Conservation (phyloP, 106 monocot species). For the Xerophyta viscosa region DNA sequence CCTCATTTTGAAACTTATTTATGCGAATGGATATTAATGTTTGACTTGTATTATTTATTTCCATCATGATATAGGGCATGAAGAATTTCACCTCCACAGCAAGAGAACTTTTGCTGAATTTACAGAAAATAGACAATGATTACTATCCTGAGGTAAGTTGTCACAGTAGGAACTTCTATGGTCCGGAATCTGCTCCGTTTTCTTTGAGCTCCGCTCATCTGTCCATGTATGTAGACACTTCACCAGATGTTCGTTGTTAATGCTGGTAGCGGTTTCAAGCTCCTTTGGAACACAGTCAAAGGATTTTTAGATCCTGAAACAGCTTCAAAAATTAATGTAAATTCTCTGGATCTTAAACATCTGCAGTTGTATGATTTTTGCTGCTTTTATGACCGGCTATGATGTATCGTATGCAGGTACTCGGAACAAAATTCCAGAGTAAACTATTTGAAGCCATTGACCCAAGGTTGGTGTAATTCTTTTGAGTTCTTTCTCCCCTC, state of each 20-base stretch:
- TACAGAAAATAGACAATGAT: constrained; percentile 60
- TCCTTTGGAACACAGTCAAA: constrained; percentile 79
- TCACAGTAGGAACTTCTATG: too few relatives aligned
- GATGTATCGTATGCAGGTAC: constrained; percentile 29
- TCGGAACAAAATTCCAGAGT: constrained; percentile 54
- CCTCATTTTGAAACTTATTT: not conserved
- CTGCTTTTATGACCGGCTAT: too few relatives aligned
- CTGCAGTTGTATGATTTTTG: not conserved
- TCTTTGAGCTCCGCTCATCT: too few relatives aligned
- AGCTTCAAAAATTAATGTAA: constrained; percentile 70
- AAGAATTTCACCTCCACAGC: constrained; percentile 50
- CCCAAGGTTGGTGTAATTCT: constrained; percentile 33
- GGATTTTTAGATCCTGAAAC: constrained; percentile 80
- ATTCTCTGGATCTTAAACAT: not conserved
- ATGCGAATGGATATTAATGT: not conserved
- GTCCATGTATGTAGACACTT: constrained; percentile 40
- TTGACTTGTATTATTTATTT: not conserved
- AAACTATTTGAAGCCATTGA: constrained; percentile 62
- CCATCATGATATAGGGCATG: constrained; percentile 26
- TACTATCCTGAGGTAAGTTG: constrained; percentile 49
- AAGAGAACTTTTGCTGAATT: constrained; percentile 36
- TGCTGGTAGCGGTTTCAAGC: constrained; percentile 72
- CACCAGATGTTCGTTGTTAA: constrained; percentile 86
- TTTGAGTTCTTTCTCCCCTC: too few relatives aligned
- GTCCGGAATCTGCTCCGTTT: too few relatives aligned